Percentiles rank a stretch among this genome's conserved stretches.
Conservation (phyloP, 768 basidiomycete genomes). For the Ephemerocybe angulata region DNA sequence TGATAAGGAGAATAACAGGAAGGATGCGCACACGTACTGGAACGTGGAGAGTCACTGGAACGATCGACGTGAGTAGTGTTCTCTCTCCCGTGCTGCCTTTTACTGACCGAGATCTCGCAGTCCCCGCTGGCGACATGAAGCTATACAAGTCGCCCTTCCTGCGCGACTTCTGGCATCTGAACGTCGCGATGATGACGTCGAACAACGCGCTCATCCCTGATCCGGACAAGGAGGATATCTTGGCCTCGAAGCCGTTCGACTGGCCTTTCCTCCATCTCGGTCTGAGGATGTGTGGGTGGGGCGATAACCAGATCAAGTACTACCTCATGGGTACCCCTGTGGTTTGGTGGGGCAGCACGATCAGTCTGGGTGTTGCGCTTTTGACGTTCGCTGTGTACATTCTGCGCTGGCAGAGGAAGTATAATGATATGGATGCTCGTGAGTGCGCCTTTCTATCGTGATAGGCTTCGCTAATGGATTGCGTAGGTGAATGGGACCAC, state of each 20-base stretch:
- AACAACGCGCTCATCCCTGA: conserved; percentile 98
- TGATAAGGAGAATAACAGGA: conserved; percentile 79
- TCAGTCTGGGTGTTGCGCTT: conserved; percentile 58
- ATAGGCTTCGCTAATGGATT: not conserved
- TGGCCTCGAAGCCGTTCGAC: conserved; percentile 87
- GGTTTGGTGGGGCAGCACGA: conserved; percentile 82
- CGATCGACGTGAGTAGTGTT: conserved; percentile 67
- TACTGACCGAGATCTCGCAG: conserved; percentile 34
- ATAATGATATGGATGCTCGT: conserved; percentile 87
- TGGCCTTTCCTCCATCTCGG: conserved; percentile 91
- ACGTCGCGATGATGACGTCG: conserved; percentile 99
- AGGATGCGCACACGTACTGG: conserved; percentile 89
- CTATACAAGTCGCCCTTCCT: conserved; percentile 89
- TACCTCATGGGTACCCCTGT: conserved; percentile 92
- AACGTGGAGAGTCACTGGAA: conserved; percentile 99
- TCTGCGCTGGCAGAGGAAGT: conserved; percentile 82
- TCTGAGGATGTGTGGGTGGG: conserved; percentile 97
- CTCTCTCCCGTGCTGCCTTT: too few species aligned
- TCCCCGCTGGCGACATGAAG: conserved; percentile 79
- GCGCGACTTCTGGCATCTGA: conserved; percentile 97
- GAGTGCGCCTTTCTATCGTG: too few species aligned
- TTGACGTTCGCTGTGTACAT: conserved; percentile 63
- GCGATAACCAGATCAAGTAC: conserved; percentile 79
- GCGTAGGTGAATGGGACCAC: conserved; percentile 85
- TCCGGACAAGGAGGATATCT: conserved; percentile 97